These are phyloP conservation scores for Apiospora hydei DNA, from an alignment of 2,329 filamentous ascomycete genomes.

Conservation along the genomic window DNA sequence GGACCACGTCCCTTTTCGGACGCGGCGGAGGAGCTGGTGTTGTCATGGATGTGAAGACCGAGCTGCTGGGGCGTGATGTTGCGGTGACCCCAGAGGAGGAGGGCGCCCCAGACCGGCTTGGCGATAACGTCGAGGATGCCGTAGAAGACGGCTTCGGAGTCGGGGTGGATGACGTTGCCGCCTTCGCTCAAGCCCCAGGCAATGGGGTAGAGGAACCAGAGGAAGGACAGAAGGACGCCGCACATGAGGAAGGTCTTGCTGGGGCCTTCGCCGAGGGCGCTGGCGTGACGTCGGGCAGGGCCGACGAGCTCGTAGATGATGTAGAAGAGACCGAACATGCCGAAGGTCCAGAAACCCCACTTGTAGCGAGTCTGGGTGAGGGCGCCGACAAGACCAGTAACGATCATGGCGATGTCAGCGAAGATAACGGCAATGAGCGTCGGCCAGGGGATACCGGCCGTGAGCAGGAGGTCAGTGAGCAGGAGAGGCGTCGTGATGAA, in stretches of 20 bases:
- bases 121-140: constrained; percentile 70
- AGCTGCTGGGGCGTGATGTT: constrained; percentile 65
- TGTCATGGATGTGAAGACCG: constrained; percentile 53
- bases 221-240: constrained; percentile 63
- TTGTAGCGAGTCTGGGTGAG: constrained; percentile 69
- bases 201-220: constrained; percentile 72
- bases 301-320: constrained; percentile 65
- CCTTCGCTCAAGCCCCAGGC: constrained; percentile 70
- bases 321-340: constrained; percentile 61
- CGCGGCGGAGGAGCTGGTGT: neutral
- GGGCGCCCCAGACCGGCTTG: constrained; percentile 68
- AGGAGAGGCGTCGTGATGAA: constrained; percentile 69
- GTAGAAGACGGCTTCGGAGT: constrained; percentile 74
- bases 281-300: constrained; percentile 64
- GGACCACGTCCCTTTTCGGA: constrained; percentile 14
- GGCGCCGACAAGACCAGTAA: constrained; percentile 71
- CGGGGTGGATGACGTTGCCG: constrained; percentile 69
- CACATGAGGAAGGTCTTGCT: constrained; percentile 60
- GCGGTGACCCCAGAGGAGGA: constrained; percentile 69
- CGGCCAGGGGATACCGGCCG: constrained; percentile 69
- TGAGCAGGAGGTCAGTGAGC: constrained; percentile 68
- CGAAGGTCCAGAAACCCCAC: constrained; percentile 71
- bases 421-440: constrained; percentile 69
- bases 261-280: constrained; percentile 60
- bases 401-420: constrained; percentile 70